phyloP scores from a whole-genome alignment of 495 filamentous ascomycete genomes.

The Delitschia confertaspora region DNA sequence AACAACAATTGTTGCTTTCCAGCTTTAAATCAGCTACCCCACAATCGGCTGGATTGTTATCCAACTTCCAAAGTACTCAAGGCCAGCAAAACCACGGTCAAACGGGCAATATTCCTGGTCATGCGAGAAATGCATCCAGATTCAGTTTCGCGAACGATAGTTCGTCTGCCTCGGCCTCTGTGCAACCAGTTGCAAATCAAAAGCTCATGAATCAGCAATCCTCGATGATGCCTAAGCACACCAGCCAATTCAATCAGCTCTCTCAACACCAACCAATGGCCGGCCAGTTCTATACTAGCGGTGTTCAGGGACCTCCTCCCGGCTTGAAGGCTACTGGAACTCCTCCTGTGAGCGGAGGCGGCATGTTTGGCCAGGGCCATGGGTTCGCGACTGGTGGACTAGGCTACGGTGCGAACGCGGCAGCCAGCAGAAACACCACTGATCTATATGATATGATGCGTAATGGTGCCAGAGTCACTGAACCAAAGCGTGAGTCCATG shows the following conservation, averaged over 20 bases:
- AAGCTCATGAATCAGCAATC: constrained; percentile 84
- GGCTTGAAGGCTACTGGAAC: constrained; percentile 91
- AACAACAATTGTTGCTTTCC: constrained; percentile 57
- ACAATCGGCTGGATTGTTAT: constrained; percentile 44
- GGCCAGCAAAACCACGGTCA: constrained; percentile 35
- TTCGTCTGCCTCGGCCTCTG: constrained; percentile 50
- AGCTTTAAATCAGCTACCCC: constrained; percentile 47
- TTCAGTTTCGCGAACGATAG: constrained; percentile 82
- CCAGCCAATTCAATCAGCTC: constrained; percentile 39
- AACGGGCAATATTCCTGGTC: constrained; percentile 53
- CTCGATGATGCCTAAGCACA: constrained; percentile 64
- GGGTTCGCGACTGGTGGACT: constrained; percentile 62
- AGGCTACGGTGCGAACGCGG: constrained; percentile 55
- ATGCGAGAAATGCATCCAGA: constrained; percentile 75
- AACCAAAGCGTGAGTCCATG: constrained; percentile 90
- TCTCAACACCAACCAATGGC: constrained; percentile 49
- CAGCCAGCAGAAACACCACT: constrained; percentile 60
- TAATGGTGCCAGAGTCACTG: constrained; percentile 53
- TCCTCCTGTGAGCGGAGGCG: constrained; percentile 68
- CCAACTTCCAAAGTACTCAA: constrained; percentile 46
- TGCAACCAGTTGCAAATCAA: constrained; percentile 75
- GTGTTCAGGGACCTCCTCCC: constrained; percentile 85
- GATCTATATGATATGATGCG: constrained; percentile 62
- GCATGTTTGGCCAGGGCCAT: constrained; percentile 68
- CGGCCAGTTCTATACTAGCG: constrained; percentile 54